Percentiles rank a stretch among this genome's conserved stretches.
Evolutionary conservation across 148 eudicot genomes (phyloP).

Genomic region (Rhododendron molle): DNA sequence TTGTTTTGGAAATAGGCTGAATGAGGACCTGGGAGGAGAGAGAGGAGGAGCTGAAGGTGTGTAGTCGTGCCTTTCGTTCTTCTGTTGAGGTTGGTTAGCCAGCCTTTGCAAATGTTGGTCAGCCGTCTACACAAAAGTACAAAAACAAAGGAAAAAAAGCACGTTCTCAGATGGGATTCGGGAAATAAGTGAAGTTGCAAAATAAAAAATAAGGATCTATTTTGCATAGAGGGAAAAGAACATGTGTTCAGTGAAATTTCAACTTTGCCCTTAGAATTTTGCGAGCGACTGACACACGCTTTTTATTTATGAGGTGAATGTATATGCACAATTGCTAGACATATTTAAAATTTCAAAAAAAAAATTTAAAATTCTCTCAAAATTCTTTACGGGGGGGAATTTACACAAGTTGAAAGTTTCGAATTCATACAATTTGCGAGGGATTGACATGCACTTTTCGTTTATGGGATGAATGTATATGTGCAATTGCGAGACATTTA

Average conservation of each 20-base stretch:
- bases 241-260: not conserved
- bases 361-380: too few relatives aligned
- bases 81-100: not conserved
- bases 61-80: slow-evolving; percentile 3
- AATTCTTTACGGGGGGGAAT: too few relatives aligned
- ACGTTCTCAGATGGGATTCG: not conserved
- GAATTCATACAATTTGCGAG: too few relatives aligned
- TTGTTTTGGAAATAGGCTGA: not conserved
- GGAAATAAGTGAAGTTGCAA: not conserved
- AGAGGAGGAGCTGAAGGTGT: not conserved
- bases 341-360: too few relatives aligned
- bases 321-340: too few relatives aligned
- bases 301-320: not conserved
- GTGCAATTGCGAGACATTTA: too few relatives aligned
- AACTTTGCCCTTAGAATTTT: not conserved
- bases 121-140: not conserved
- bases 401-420: too few relatives aligned
- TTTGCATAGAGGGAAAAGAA: not conserved
- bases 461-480: too few relatives aligned
- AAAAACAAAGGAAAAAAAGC: not conserved
- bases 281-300: not conserved
- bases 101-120: not conserved
- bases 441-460: too few relatives aligned
- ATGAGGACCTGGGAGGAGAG: not conserved
- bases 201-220: not conserved